Evolutionary conservation across 2,329 filamentous ascomycete species (phyloP).

Genomic region (Sordariomycetes sp.): DNA sequence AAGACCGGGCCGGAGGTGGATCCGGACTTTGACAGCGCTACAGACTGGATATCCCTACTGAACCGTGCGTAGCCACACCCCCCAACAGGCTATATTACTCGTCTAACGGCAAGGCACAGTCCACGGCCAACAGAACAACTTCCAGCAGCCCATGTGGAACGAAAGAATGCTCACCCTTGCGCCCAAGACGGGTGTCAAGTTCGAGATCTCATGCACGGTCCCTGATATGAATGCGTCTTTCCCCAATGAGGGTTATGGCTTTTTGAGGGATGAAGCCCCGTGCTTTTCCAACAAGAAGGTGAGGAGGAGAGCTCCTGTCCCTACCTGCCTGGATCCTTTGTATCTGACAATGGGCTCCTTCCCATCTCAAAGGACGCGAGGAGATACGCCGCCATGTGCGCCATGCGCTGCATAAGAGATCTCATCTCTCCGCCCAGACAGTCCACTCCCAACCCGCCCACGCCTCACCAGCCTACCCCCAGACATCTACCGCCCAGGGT

Average conservation of each 20-base stretch:
- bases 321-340: background rate
- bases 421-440: conserved; percentile 5
- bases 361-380: conserved; percentile 31
- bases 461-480: background rate
- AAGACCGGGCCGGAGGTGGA: conserved; percentile 16
- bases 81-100: background rate
- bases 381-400: conserved; percentile 38
- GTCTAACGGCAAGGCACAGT: conserved; percentile 6
- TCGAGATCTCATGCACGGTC: conserved; percentile 15
- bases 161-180: conserved; percentile 12
- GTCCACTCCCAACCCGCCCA: conserved; percentile 6
- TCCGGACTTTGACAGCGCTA: conserved; percentile 15
- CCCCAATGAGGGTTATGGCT: conserved; percentile 22
- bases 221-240: conserved; percentile 12
- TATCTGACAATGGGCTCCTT: background rate
- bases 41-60: background rate
- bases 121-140: conserved; percentile 7
- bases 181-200: conserved; percentile 11
- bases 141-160: conserved; percentile 8
- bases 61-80: background rate
- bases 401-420: conserved; percentile 14
- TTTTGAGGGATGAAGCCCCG: conserved; percentile 15
- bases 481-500: background rate
- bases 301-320: background rate
- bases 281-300: conserved; percentile 37